Evolutionary conservation across 306 rosid species (phyloP).

Genomic region (Sechiopsis laciniata): DNA sequence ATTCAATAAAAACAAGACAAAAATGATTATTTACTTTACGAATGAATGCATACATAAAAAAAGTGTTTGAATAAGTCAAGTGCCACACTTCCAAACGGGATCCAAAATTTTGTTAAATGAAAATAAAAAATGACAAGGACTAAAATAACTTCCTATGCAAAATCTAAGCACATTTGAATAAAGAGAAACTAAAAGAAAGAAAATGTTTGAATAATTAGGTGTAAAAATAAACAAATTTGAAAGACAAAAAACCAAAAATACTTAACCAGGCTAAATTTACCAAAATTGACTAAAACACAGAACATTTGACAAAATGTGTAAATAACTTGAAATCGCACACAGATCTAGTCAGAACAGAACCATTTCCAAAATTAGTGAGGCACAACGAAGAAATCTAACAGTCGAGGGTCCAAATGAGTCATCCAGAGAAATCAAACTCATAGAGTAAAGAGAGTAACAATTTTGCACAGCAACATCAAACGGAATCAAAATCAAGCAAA

Average conservation of each 20-base stretch:
- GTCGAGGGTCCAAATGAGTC: neutral
- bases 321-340: neutral
- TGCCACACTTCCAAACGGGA: neutral
- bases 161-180: neutral
- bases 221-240: neutral
- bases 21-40: neutral
- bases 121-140: neutral
- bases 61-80: neutral
- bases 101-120: neutral
- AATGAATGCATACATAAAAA: neutral
- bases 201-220: neutral
- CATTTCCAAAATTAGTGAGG: too few relatives aligned
- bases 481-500: neutral
- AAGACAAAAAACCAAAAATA: neutral
- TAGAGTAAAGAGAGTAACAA: neutral
- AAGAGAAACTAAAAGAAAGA: neutral
- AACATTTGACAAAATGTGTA: neutral
- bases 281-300: neutral
- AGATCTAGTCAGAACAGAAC: constrained; percentile 7
- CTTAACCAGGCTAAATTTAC: neutral
- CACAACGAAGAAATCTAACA: too few relatives aligned
- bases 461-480: neutral
- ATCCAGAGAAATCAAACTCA: neutral
- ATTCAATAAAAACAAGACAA: too few relatives aligned
- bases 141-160: neutral